Conservation (phyloP, 345 rosid species). For the Gossypium herbaceum region DNA sequence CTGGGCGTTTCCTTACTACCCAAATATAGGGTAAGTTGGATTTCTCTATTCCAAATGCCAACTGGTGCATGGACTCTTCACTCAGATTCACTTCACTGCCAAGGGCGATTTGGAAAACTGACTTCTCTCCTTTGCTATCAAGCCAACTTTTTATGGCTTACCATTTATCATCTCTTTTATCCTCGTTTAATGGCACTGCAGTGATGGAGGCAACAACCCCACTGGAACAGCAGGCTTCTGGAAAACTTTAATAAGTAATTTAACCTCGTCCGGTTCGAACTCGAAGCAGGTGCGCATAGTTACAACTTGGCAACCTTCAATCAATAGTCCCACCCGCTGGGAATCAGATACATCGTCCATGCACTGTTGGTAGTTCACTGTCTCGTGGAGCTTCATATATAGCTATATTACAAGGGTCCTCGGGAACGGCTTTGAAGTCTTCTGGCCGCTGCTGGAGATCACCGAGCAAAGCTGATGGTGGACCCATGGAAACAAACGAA, state of each 20-base stretch:
- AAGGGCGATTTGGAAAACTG: constrained; percentile 40
- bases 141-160: constrained; percentile 35
- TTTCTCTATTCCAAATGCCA: constrained; percentile 46
- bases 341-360: constrained; percentile 34
- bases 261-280: constrained; percentile 47
- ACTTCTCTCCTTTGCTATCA: constrained; percentile 22
- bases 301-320: constrained; percentile 30
- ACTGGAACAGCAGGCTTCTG: constrained; percentile 36
- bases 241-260: constrained; percentile 28
- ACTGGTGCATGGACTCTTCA: constrained; percentile 21
- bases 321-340: constrained; percentile 30
- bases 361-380: constrained; percentile 32
- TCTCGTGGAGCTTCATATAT: constrained; percentile 32
- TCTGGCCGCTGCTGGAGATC: constrained; percentile 23
- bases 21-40: constrained; percentile 45
- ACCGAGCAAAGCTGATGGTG: constrained; percentile 8
- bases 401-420: constrained; percentile 29
- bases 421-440: constrained; percentile 36
- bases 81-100: constrained; percentile 43
- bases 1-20: constrained; percentile 21
- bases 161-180: constrained; percentile 27
- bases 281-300: constrained; percentile 34
- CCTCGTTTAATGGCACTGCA: neutral
- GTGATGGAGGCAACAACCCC: constrained; percentile 43
- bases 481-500: constrained; percentile 24